Evolutionary conservation across 805 yeast species (phyloP).

Genomic region (Candida yuanshanica): DNA sequence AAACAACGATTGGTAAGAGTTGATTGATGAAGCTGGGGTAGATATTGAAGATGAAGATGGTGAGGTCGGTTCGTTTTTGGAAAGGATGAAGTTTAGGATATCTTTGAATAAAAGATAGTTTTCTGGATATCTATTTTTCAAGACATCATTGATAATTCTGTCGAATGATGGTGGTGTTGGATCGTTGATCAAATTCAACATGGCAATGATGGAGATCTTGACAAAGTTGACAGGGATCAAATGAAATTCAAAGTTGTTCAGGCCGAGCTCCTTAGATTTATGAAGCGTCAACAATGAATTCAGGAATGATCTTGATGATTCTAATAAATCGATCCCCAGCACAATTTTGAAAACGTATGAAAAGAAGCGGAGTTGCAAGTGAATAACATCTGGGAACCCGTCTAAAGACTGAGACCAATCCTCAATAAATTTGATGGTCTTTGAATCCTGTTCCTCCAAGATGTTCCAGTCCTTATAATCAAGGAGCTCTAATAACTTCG

Average conservation of each 20-base stretch:
- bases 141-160: conserved; percentile 4
- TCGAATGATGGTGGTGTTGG: not conserved
- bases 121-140: conserved; percentile 24
- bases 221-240: conserved; percentile 23
- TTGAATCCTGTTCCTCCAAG: conserved; percentile 5
- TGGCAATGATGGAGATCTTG: conserved; percentile 18
- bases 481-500: conserved; percentile 6
- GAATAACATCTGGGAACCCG: conserved; percentile 5
- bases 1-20: not conserved
- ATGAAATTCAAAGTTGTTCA: conserved; percentile 25
- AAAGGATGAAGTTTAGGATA: conserved; percentile 5
- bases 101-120: conserved; percentile 21
- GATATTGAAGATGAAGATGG: not conserved
- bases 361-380: conserved; percentile 7
- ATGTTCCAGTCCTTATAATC: conserved; percentile 9
- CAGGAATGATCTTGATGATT: conserved; percentile 13
- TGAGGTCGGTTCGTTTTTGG: not conserved
- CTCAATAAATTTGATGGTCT: conserved; percentile 23
- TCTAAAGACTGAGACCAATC: conserved; percentile 25
- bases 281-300: conserved; percentile 6
- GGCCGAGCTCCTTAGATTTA: conserved; percentile 13
- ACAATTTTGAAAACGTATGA: conserved; percentile 14
- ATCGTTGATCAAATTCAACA: conserved; percentile 13
- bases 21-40: not conserved
- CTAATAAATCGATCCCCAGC: conserved; percentile 11